Evolutionary conservation across 257 asterid genomes (phyloP).

Genomic region (Cynanchum wilfordii): DNA sequence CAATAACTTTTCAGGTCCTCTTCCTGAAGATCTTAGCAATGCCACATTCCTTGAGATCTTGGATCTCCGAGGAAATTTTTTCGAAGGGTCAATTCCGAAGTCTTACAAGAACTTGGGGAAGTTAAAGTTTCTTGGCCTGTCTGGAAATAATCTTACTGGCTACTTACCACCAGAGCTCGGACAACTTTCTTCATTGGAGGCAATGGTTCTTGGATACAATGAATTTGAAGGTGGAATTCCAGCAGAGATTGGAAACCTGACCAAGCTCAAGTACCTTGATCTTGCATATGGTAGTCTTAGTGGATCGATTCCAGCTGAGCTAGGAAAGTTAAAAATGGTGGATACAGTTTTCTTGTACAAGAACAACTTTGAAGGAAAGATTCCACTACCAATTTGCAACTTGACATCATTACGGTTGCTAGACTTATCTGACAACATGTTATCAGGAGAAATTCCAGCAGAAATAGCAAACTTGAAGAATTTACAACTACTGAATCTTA

Average conservation of each 20-base stretch:
- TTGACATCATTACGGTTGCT: constrained; percentile 38
- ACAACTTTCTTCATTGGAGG: constrained; percentile 46
- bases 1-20: constrained; percentile 59
- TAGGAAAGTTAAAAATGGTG: constrained; percentile 43
- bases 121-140: constrained; percentile 68
- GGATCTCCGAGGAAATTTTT: constrained; percentile 77
- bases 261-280: constrained; percentile 61
- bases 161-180: constrained; percentile 53
- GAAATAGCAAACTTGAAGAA: constrained; percentile 42
- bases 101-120: constrained; percentile 40
- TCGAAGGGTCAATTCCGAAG: constrained; percentile 57
- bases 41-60: constrained; percentile 47
- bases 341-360: constrained; percentile 50
- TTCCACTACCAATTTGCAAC: constrained; percentile 50
- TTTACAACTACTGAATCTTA: constrained; percentile 50
- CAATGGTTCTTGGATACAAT: constrained; percentile 58
- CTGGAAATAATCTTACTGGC: constrained; percentile 63
- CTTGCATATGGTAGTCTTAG: constrained; percentile 53
- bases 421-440: constrained; percentile 60
- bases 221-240: constrained; percentile 58
- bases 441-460: constrained; percentile 49
- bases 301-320: constrained; percentile 50
- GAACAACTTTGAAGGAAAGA: constrained; percentile 47
- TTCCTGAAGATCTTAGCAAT: constrained; percentile 59
- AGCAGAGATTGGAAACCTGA: constrained; percentile 48